These are phyloP conservation scores for Annulohypoxylon maeteangense DNA, from an alignment of 495 filamentous ascomycete genomes.

Conservation along the genomic window DNA sequence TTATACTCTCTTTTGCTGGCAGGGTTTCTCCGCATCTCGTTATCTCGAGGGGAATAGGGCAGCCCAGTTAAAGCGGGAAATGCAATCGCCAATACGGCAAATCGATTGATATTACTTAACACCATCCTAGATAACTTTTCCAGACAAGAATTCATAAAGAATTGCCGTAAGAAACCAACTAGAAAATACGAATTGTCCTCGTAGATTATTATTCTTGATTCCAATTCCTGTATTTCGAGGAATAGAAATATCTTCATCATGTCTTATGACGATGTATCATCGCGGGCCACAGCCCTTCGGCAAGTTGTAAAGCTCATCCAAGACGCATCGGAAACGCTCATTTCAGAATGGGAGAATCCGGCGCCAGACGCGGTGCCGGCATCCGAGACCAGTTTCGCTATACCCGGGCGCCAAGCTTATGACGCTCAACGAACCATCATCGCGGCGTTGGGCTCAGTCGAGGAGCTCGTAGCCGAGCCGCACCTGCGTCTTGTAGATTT, in stretches of 20 bases:
- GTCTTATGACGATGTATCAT: slow-evolving; percentile 33
- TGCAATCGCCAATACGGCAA: slow-evolving; percentile 26
- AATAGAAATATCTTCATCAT: slow-evolving; percentile 4
- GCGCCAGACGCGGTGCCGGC: slow-evolving; percentile 34
- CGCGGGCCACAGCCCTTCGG: slow-evolving; percentile 36
- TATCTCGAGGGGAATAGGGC: background rate
- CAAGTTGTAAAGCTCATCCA: slow-evolving; percentile 40
- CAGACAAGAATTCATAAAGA: background rate
- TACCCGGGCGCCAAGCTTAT: slow-evolving; percentile 38
- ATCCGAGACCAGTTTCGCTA: slow-evolving; percentile 33
- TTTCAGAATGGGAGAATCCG: slow-evolving; percentile 38
- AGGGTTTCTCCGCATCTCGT: slow-evolving; percentile 38
- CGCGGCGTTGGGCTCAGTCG: slow-evolving; percentile 44
- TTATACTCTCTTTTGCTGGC: slow-evolving; percentile 14
- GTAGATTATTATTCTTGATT: background rate
- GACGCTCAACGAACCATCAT: slow-evolving; percentile 48
- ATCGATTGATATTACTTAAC: slow-evolving; percentile 7
- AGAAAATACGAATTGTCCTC: background rate
- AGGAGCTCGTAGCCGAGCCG: slow-evolving; percentile 47
- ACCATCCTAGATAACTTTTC: background rate
- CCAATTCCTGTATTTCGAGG: background rate
- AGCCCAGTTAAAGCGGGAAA: slow-evolving; percentile 33
- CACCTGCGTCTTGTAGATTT: slow-evolving; percentile 47
- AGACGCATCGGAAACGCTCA: slow-evolving; percentile 34
- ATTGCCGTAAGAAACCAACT: background rate